Percentiles rank a stretch among this genome's conserved stretches.
Evolutionary conservation across 345 rosid species (phyloP).

Genomic region (sweet orange (Citrus sinensis)): DVS_A1.0 CM039165.1:14532501-14533000

Average conservation of each 20-base stretch:
- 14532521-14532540: not conserved
- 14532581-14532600: not conserved
- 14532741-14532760: not conserved
- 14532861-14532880: not conserved
- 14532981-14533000: not conserved
- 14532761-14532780: not conserved
- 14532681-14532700: not conserved
- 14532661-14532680: not conserved
- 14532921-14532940: not conserved
- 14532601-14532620: not conserved
- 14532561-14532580: not conserved
- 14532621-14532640: not conserved
- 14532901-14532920: not conserved
- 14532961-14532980: not conserved
- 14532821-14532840: not conserved
- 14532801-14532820: not conserved
- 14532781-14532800: not conserved
- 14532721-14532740: not conserved
- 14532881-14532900: not conserved
- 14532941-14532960: not conserved
- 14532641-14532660: not conserved
- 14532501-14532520: constrained; percentile 27
- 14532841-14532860: not conserved
- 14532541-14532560: not conserved
- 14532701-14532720: not conserved